Percentiles rank a stretch among this genome's conserved stretches.
Conservation (phyloP, 2,329 filamentous ascomycete species). For the Fusarium chaquense region DNA sequence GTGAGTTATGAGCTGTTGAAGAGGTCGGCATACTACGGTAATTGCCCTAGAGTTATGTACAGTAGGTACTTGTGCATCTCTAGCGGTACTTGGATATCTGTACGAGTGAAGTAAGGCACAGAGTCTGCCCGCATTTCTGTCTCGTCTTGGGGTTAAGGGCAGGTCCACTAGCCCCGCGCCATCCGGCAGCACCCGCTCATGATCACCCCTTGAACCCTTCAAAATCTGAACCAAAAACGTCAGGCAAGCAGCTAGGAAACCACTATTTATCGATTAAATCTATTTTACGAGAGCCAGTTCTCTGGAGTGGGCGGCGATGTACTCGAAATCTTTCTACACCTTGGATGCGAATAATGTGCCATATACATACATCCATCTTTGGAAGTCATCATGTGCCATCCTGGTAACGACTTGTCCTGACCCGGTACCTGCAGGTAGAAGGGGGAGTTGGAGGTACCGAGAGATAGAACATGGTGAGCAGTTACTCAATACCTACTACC, state of each 20-base stretch:
- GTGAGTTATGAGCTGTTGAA: not conserved
- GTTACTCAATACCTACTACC: not conserved
- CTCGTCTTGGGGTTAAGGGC: constrained; percentile 28
- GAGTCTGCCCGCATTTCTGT: constrained; percentile 4
- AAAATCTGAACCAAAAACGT: constrained; percentile 23
- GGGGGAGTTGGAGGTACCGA: constrained; percentile 2
- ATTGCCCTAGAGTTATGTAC: constrained; percentile 26
- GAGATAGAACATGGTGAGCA: constrained; percentile 14
- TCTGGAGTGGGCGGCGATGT: not conserved
- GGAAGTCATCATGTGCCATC: constrained; percentile 28
- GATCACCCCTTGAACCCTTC: constrained; percentile 40
- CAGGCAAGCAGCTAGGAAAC: too few relatives aligned
- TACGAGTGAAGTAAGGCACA: constrained; percentile 9
- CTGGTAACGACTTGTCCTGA: constrained; percentile 36
- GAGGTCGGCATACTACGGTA: not conserved
- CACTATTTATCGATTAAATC: too few relatives aligned
- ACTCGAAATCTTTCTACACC: not conserved
- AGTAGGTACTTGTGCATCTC: constrained; percentile 18
- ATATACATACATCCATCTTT: constrained; percentile 9
- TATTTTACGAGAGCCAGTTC: not conserved
- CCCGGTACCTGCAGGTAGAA: constrained; percentile 43
- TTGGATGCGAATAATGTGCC: not conserved
- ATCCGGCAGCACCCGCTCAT: constrained; percentile 44
- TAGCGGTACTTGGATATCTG: constrained; percentile 6
- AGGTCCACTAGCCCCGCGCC: constrained; percentile 41